Conservation (phyloP, 2,329 filamentous ascomycete genomes). For the Helicocarpus griseus region DNA sequence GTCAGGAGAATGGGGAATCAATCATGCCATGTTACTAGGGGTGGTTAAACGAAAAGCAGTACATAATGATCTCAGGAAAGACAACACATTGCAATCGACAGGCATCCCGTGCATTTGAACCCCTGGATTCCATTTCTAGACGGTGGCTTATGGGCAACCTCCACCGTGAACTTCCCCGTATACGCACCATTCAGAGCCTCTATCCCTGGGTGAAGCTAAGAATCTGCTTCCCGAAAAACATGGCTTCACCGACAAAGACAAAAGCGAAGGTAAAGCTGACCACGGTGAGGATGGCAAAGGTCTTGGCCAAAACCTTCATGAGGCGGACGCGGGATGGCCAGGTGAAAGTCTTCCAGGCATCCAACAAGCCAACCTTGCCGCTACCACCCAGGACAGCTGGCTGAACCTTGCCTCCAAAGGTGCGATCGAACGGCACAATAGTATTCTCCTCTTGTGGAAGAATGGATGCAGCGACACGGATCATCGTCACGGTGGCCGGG, state of each 20-base stretch:
- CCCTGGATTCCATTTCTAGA: too few species aligned
- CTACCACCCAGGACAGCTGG: constrained; percentile 64
- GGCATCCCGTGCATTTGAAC: too few species aligned
- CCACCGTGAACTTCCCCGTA: too few species aligned
- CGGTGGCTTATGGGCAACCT: too few species aligned
- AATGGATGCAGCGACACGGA: constrained; percentile 78
- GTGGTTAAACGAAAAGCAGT: background rate
- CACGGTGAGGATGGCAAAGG: constrained; percentile 46
- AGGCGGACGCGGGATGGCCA: constrained; percentile 62
- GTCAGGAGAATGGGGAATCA: too few species aligned
- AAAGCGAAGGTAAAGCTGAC: constrained; percentile 39
- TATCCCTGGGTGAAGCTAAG: background rate
- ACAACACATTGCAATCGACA: too few species aligned
- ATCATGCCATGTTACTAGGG: too few species aligned
- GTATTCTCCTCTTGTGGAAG: constrained; percentile 72
- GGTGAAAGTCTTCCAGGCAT: constrained; percentile 73
- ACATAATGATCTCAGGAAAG: too few species aligned
- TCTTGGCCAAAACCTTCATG: constrained; percentile 66
- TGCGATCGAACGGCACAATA: constrained; percentile 83
- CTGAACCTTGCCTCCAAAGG: constrained; percentile 66
- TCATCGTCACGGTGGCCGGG: constrained; percentile 65
- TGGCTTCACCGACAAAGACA: constrained; percentile 44
- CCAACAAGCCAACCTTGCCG: constrained; percentile 59
- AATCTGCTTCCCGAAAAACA: constrained; percentile 32
- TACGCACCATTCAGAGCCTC: background rate